Evolutionary conservation across 805 yeast genomes (phyloP).

Genomic region (Saccharomycopsis sp.): DNA sequence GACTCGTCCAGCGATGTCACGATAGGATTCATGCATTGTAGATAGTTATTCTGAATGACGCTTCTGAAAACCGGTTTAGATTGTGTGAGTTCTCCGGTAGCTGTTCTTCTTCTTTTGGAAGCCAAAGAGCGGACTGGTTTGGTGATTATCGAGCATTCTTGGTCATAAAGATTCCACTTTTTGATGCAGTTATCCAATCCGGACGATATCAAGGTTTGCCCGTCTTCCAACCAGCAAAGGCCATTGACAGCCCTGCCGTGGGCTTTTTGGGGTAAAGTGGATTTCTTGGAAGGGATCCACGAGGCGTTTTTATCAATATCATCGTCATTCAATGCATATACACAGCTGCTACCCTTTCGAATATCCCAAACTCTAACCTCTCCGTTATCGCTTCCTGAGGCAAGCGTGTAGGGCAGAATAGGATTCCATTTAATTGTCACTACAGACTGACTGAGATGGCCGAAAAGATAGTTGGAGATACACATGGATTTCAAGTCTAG

Average conservation of each 20-base stretch:
- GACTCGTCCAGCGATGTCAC: conserved; percentile 36
- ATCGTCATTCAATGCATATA: conserved; percentile 55
- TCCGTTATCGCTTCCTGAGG: conserved; percentile 80
- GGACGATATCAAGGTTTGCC: conserved; percentile 53
- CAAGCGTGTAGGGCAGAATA: conserved; percentile 47
- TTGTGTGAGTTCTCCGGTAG: conserved; percentile 28
- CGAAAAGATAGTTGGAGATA: conserved; percentile 57
- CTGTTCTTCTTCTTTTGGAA: conserved; percentile 55
- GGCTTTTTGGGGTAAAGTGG: conserved; percentile 25
- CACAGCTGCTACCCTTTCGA: conserved; percentile 56
- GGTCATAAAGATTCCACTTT: conserved; percentile 64
- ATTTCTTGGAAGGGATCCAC: conserved; percentile 22
- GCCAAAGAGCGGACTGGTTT: conserved; percentile 74
- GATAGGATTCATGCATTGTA: conserved; percentile 55
- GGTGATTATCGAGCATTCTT: conserved; percentile 41
- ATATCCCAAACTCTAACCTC: conserved; percentile 82
- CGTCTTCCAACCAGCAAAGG: conserved; percentile 62
- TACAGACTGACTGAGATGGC: conserved; percentile 25
- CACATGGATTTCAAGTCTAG: conserved; percentile 70
- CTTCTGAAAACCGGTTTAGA: conserved; percentile 23
- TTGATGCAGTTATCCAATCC: conserved; percentile 79
- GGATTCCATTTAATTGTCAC: conserved; percentile 61
- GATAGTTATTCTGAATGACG: conserved; percentile 11
- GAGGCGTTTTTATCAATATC: conserved; percentile 32
- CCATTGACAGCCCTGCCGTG: conserved; percentile 80